Base-by-base conservation (phyloP, 176 grass and related monocot species). In the Cenchrus americanus region DNA sequence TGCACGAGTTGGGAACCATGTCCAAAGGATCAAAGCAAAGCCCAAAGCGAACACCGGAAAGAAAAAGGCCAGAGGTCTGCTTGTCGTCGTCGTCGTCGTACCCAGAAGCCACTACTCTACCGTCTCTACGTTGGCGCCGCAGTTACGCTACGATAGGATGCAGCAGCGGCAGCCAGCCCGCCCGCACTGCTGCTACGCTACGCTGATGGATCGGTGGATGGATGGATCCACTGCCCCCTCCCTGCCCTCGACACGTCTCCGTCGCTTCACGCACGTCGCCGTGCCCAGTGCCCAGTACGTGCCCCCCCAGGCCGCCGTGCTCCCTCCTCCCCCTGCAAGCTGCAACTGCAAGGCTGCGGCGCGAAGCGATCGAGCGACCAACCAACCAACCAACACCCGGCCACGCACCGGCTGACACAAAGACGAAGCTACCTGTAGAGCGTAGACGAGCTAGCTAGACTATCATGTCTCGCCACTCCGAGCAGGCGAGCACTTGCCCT, bases 231-330 rank as follows among this genome's bases (percentile, higher is more conserved):
- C 72, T 71, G 79, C 14, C 34, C 34, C 34, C 34, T 37, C 34
- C 64, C 74, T n/a, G 63, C 7, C 6, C 9, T 83, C 84, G 88
- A 83, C 79, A 73, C 80, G 80, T 90, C 80, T 22, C 73, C 62
- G 83, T 73, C 84, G 12, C 5, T 62, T 85, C 18, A 59, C 65
- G 44, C 71, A 71, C 50, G 88, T 77, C 83, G 51, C 71, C 15
- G 13, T 58, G 73, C 46, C 46, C 5, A 1, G 49, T 14, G 23
- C 22, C 40, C 60, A 64, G 40, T 37, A 30, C 34, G 34, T 37
- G 34, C 34, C 4, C 34, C 34, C 34, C 34, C 27, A 30, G 27
- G 27, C 27, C 27, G 27, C 48, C 58, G 14, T 82, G 88, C 88
- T 58, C 55, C 82, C 87, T 64, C 34, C 47, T 41, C 18, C 11